A percentile compares a stretch with the other conserved stretches of the same genome.
These are phyloP conservation scores for Pistacia vera DNA, from an alignment of 345 rosid species.

Conservation along the genomic window DNA sequence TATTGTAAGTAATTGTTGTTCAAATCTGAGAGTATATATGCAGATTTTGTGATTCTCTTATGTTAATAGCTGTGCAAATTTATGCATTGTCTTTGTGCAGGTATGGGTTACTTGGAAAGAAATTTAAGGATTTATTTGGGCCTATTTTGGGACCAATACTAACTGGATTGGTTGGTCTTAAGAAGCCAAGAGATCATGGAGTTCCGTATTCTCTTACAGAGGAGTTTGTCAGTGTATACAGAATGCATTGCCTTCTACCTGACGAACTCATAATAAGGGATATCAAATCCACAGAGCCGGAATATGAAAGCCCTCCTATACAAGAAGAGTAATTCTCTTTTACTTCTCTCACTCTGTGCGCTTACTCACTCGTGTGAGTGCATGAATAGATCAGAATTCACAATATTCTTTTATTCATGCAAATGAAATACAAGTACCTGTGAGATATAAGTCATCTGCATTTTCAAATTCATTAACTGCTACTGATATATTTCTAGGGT, in stretches of 20 bases:
- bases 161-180: constrained; percentile 74
- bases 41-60: neutral
- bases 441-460: neutral
- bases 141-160: constrained; percentile 52
- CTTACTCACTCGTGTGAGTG: neutral
- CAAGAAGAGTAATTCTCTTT: constrained; percentile 45
- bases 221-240: constrained; percentile 72
- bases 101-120: constrained; percentile 74
- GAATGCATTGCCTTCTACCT: constrained; percentile 74
- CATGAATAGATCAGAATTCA: neutral
- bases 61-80: neutral
- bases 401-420: neutral
- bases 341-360: neutral
- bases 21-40: neutral
- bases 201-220: constrained; percentile 76
- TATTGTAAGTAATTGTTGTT: neutral
- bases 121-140: constrained; percentile 62
- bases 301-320: constrained; percentile 45
- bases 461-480: neutral
- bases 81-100: constrained; percentile 18
- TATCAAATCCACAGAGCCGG: constrained; percentile 37
- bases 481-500: constrained; percentile 32
- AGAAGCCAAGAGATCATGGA: constrained; percentile 75
- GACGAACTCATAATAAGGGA: constrained; percentile 56
- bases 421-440: neutral